These are phyloP conservation scores for Mariannaea elegans DNA, from an alignment of 2,329 filamentous ascomycete species.

Conservation along the genomic window DNA sequence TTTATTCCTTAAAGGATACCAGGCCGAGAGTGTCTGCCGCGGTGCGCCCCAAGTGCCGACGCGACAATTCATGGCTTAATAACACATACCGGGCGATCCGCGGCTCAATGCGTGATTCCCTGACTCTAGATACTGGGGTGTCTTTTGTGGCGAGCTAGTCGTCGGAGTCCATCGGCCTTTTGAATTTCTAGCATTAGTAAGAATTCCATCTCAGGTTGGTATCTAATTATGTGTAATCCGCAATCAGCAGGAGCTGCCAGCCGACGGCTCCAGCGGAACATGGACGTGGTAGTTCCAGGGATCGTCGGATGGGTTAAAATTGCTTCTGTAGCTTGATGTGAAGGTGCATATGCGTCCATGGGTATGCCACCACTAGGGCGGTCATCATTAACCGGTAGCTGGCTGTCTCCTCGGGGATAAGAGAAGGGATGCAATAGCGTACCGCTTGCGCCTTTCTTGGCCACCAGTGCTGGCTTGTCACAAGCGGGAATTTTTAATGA, in stretches of 20 bases:
- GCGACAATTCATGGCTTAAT: slow-evolving; percentile 21
- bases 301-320: slow-evolving; percentile 1
- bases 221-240: slow-evolving; percentile 15
- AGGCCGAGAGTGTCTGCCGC: slow-evolving; percentile 27
- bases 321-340: neutral
- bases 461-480: neutral
- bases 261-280: slow-evolving; percentile 11
- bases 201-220: neutral
- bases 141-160: neutral
- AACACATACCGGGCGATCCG: slow-evolving; percentile 30
- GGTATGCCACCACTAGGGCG: neutral
- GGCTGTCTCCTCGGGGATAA: neutral
- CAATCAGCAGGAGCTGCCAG: slow-evolving; percentile 9
- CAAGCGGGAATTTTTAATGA: neutral
- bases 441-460: neutral
- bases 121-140: neutral
- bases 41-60: slow-evolving; percentile 36
- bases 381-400: too few relatives aligned
- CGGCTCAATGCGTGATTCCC: slow-evolving; percentile 32
- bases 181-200: slow-evolving; percentile 15
- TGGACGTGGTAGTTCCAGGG: neutral
- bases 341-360: neutral
- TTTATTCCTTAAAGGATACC: slow-evolving; percentile 18
- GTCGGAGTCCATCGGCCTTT: slow-evolving; percentile 13
- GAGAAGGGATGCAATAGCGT: neutral